A percentile compares a stretch with the other conserved stretches of the same genome.
Evolutionary conservation across 2,329 filamentous ascomycete genomes (phyloP).

Genomic region (Calonectria naviculata): DNA sequence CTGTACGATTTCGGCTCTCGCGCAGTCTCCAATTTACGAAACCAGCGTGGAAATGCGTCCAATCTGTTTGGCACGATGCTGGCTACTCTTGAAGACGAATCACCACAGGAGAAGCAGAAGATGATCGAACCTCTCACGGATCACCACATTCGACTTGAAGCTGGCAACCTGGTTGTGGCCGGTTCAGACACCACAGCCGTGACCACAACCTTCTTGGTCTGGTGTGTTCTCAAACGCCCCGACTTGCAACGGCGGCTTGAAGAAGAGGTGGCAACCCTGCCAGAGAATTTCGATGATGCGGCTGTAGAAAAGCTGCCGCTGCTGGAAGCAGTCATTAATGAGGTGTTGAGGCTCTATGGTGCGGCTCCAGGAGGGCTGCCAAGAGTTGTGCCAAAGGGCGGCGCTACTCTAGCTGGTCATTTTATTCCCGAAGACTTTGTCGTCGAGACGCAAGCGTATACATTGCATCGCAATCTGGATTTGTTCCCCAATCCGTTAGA

Average conservation of each 20-base stretch:
- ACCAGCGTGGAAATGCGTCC: neutral
- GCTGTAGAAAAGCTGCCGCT: slow-evolving; percentile 6
- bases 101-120: neutral
- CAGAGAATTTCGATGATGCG: neutral
- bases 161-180: slow-evolving; percentile 19
- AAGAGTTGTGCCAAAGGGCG: slow-evolving; percentile 2
- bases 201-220: slow-evolving; percentile 26
- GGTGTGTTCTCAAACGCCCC: slow-evolving; percentile 18
- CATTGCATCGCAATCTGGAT: slow-evolving; percentile 12
- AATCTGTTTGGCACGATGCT: slow-evolving; percentile 13
- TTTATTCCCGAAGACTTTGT: slow-evolving; percentile 1
- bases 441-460: slow-evolving; percentile 25
- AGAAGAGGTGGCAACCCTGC: neutral
- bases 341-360: slow-evolving; percentile 26
- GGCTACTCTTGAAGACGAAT: neutral
- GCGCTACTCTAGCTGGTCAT: neutral
- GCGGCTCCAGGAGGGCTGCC: slow-evolving; percentile 27
- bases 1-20: slow-evolving; percentile 2
- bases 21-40: slow-evolving; percentile 2
- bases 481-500: slow-evolving; percentile 2
- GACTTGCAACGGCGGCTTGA: slow-evolving; percentile 15
- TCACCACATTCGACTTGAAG: slow-evolving; percentile 9
- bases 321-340: slow-evolving; percentile 24
- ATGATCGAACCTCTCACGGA: neutral
- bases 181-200: slow-evolving; percentile 25